phyloP scores from a whole-genome alignment of 75 land plant genomes.

The Cryptomeria japonica region DNA sequence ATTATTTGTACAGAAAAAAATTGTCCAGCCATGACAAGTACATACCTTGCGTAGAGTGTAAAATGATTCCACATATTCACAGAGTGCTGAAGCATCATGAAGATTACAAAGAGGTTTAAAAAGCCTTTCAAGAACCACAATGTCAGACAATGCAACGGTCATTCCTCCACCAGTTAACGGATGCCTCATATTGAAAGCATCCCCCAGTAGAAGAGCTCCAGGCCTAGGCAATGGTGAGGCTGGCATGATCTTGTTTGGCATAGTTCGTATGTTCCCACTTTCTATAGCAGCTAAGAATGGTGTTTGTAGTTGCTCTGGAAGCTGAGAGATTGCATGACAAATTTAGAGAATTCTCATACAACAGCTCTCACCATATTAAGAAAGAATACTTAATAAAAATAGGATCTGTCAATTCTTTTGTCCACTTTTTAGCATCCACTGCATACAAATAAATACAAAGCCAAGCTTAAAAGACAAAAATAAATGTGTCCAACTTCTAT shows the following conservation, averaged over 20 bases:
- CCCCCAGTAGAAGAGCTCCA: conserved; percentile 86
- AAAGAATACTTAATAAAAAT: background rate
- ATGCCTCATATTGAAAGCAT: conserved; percentile 94
- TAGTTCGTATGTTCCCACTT: conserved; percentile 63
- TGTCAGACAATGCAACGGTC: conserved; percentile 89
- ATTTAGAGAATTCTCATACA: background rate
- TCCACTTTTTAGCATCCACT: background rate
- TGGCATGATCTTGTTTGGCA: conserved; percentile 85
- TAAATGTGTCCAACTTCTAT: background rate
- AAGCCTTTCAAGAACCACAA: conserved; percentile 67
- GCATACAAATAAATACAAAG: background rate
- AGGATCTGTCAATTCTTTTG: background rate
- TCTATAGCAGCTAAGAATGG: conserved; percentile 68
- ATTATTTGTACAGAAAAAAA: background rate
- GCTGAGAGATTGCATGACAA: conserved; percentile 25
- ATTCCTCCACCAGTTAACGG: conserved; percentile 94
- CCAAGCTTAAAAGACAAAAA: background rate
- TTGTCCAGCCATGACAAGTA: background rate
- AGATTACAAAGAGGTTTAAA: conserved; percentile 69
- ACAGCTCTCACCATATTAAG: background rate
- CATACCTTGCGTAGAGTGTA: conserved; percentile 86
- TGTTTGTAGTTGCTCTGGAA: conserved; percentile 59
- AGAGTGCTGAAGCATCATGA: conserved; percentile 58
- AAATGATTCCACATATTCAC: conserved; percentile 77
- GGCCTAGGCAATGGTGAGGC: conserved; percentile 83